Evolutionary conservation across 2,329 filamentous ascomycete genomes (phyloP).

Genomic region (Didymella lethalis): DNA sequence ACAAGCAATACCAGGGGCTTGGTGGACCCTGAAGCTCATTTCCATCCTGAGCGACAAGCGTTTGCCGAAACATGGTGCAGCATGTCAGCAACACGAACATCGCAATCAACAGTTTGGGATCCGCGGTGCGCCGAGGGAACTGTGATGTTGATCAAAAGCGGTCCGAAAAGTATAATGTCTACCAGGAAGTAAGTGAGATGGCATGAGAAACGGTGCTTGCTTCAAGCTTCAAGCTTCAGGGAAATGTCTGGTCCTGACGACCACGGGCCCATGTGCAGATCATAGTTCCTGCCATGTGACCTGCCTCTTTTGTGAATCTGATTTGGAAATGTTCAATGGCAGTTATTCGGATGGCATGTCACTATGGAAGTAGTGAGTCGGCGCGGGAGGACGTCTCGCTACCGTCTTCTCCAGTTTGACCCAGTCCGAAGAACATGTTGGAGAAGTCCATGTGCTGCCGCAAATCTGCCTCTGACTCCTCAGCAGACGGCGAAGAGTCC

Average conservation of each 20-base stretch:
- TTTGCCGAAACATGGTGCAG: not conserved
- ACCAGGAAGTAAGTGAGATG: not conserved
- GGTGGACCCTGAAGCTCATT: conserved; percentile 28
- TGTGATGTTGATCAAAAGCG: conserved; percentile 4
- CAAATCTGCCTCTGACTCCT: not conserved
- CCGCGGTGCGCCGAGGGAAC: not conserved
- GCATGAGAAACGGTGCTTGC: not conserved
- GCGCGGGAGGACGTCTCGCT: not conserved
- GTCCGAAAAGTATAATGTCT: not conserved
- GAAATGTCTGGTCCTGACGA: not conserved
- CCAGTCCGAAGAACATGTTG: not conserved
- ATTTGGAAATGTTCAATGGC: not conserved
- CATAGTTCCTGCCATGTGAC: not conserved
- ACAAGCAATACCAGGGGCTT: conserved; percentile 23
- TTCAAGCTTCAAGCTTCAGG: not conserved
- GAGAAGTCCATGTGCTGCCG: not conserved
- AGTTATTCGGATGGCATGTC: not conserved
- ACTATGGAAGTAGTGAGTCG: not conserved
- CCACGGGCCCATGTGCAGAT: not conserved
- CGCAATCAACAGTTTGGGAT: conserved; percentile 2
- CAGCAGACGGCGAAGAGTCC: not conserved
- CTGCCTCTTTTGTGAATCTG: not conserved
- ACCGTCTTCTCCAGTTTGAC: not conserved
- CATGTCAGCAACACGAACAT: conserved; percentile 3
- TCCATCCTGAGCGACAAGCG: conserved; percentile 1